These are phyloP conservation scores for Candida maesae DNA, from an alignment of 805 yeast species.

Conservation along the genomic window DNA sequence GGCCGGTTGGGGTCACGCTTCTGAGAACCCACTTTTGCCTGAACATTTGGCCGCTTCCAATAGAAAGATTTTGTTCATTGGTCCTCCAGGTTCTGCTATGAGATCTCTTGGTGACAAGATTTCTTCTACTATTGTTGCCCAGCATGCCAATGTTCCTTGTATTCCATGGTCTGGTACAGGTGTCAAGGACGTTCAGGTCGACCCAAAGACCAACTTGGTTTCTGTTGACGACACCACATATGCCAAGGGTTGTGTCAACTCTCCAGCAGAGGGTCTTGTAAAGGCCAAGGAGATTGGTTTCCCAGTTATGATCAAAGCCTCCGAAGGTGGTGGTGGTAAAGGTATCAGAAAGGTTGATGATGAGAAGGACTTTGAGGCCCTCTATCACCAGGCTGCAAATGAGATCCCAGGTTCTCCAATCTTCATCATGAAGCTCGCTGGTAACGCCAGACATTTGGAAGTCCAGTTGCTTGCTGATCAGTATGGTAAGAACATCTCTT, in stretches of 20 bases:
- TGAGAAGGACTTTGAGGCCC: conserved; percentile 69
- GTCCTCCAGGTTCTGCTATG: conserved; percentile 99
- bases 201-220: conserved; percentile 68
- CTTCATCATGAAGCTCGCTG: conserved; percentile 96
- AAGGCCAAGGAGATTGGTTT: conserved; percentile 89
- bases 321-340: conserved; percentile 99
- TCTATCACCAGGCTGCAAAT: conserved; percentile 90
- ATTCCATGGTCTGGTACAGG: conserved; percentile 99
- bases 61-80: conserved; percentile 86
- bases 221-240: conserved; percentile 85
- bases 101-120: conserved; percentile 99
- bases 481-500: conserved; percentile 94
- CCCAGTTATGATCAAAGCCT: conserved; percentile 98
- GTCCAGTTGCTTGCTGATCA: conserved; percentile 98
- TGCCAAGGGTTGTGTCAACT: conserved; percentile 79
- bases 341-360: conserved; percentile 95
- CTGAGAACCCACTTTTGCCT: conserved; percentile 95
- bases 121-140: conserved; percentile 97
- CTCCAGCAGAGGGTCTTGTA: conserved; percentile 83
- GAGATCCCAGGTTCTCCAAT: conserved; percentile 99
- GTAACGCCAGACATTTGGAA: conserved; percentile 96
- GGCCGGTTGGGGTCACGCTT: conserved; percentile 99
- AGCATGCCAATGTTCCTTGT: conserved; percentile 97
- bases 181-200: conserved; percentile 74
- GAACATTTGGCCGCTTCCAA: conserved; percentile 93